Evolutionary conservation across 106 monocot genomes (phyloP).

Genomic region (Apostasia ramifera): DNA sequence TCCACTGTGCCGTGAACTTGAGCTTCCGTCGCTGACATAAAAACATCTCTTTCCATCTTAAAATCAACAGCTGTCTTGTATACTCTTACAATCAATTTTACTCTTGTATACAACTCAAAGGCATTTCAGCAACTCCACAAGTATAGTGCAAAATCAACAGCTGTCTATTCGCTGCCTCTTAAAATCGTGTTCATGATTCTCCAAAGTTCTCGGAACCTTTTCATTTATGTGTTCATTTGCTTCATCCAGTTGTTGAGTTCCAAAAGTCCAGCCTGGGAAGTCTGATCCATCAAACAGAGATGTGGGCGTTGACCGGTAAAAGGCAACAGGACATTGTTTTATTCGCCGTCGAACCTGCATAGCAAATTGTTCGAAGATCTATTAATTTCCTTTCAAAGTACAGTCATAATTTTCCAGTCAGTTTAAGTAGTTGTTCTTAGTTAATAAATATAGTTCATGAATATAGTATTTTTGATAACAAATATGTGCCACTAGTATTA

Average conservation of each 20-base stretch:
- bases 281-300: conserved; percentile 65
- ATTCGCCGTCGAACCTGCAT: conserved; percentile 63
- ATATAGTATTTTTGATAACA: background rate
- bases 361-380: background rate
- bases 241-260: conserved; percentile 8
- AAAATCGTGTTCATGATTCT: background rate
- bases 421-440: background rate
- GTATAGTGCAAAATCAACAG: background rate
- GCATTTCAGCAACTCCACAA: no score
- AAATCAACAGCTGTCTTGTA: no score
- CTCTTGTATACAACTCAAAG: no score
- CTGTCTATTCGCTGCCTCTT: conserved; percentile 32
- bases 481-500: background rate
- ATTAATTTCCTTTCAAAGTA: background rate
- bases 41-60: no score
- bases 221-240: background rate
- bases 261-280: conserved; percentile 81
- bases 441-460: background rate
- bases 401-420: background rate
- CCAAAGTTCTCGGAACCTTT: no score
- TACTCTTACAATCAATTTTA: no score
- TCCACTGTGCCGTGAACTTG: no score
- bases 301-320: conserved; percentile 56
- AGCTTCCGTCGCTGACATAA: no score
- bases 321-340: conserved; percentile 91